Conservation (phyloP, 805 yeast genomes). For the Metschnikowia vanudenii region DNA sequence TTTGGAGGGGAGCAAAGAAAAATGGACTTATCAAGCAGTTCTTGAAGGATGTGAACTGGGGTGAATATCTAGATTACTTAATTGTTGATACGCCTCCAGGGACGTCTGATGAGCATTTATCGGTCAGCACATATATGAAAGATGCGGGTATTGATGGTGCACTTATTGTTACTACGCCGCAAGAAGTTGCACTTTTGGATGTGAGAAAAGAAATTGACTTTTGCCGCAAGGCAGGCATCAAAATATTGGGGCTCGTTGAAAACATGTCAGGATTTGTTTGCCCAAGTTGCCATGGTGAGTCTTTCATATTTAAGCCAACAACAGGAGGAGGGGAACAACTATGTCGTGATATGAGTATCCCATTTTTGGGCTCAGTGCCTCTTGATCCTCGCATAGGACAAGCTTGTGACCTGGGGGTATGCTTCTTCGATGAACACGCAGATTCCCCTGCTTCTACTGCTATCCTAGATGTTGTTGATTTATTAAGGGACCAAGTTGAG, state of each 20-base stretch:
- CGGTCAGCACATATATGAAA: constrained; percentile 82
- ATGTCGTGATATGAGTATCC: constrained; percentile 74
- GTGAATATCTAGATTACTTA: constrained; percentile 70
- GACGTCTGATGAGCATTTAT: constrained; percentile 93
- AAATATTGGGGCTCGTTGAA: constrained; percentile 86
- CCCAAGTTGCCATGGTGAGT: constrained; percentile 88
- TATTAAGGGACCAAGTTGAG: constrained; percentile 56
- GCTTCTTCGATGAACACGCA: constrained; percentile 78
- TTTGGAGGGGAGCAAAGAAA: constrained; percentile 98
- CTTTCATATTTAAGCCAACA: constrained; percentile 87
- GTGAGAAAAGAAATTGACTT: constrained; percentile 96
- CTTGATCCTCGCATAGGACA: constrained; percentile 92
- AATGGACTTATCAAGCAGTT: constrained; percentile 91
- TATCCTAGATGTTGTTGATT: constrained; percentile 78
- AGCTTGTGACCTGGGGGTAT: constrained; percentile 82
- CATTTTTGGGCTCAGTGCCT: constrained; percentile 90
- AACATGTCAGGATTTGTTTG: constrained; percentile 99
- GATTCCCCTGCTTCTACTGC: constrained; percentile 93
- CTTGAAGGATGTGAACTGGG: constrained; percentile 95
- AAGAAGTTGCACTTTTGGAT: constrained; percentile 92
- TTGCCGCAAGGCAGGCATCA: constrained; percentile 86
- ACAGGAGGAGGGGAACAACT: constrained; percentile 93
- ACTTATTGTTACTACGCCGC: constrained; percentile 92
- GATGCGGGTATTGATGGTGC: constrained; percentile 96
- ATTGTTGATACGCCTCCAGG: constrained; percentile 98